A percentile compares a stretch with the other conserved stretches of the same genome.
phyloP scores from a whole-genome alignment of 2,329 filamentous ascomycete genomes.

The Acrocalymma vagum region DNA sequence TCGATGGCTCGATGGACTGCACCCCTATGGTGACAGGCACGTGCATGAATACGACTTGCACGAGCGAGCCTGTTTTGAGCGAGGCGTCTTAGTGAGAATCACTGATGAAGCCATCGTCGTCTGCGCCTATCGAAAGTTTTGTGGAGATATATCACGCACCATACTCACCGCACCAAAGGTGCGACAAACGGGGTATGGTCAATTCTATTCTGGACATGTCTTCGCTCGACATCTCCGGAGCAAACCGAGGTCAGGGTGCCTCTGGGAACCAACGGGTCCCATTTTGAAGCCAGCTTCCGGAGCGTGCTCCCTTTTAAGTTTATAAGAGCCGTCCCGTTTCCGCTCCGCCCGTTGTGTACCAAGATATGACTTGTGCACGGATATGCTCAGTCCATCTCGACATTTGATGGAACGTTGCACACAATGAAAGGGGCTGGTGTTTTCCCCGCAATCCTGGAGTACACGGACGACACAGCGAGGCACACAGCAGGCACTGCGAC shows the following conservation, averaged over 20 bases:
- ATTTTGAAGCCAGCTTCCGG: conserved; percentile 37
- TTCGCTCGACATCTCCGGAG: conserved; percentile 27
- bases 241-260: conserved; percentile 34
- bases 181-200: conserved; percentile 3
- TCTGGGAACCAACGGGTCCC: conserved; percentile 21
- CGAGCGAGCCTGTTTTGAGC: background rate
- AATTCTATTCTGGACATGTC: conserved; percentile 13
- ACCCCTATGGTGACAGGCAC: conserved; percentile 5
- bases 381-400: background rate
- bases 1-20: conserved; percentile 19
- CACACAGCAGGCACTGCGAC: conserved; percentile 10
- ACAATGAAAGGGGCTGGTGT: no score
- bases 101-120: conserved; percentile 14
- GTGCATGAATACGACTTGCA: background rate
- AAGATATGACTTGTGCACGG: conserved; percentile 5
- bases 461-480: conserved; percentile 2
- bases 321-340: conserved; percentile 32
- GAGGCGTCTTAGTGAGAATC: conserved; percentile 4
- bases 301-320: conserved; percentile 41
- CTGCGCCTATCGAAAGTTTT: conserved; percentile 9
- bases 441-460: no score
- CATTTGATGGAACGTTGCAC: background rate
- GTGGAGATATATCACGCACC: background rate
- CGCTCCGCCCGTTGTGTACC: conserved; percentile 41
- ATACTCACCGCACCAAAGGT: conserved; percentile 1